Conservation (phyloP, 176 grass and related monocot genomes). For the Triticum dicoccoides region DNA sequence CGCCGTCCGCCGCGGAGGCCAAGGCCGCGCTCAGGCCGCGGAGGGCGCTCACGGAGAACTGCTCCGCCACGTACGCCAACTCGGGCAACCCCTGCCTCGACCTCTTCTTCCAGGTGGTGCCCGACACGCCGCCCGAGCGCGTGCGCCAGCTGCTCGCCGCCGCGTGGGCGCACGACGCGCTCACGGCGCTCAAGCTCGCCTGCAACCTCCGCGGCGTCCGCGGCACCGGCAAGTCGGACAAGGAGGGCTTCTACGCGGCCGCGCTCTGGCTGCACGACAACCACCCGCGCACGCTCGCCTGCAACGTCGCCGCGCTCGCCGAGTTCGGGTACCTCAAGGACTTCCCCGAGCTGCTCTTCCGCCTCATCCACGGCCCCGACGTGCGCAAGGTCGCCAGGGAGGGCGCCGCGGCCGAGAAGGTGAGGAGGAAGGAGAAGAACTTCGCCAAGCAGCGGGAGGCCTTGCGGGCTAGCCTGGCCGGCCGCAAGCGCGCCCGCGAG, state of each 20-base stretch:
- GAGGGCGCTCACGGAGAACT: conserved; percentile 32
- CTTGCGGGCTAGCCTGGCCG: neutral
- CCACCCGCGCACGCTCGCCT: conserved; percentile 52
- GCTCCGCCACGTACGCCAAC: conserved; percentile 36
- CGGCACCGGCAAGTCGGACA: neutral
- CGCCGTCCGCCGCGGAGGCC: neutral
- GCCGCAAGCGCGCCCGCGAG: neutral
- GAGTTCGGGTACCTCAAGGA: conserved; percentile 54
- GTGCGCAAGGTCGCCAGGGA: neutral
- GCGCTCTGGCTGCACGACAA: conserved; percentile 44
- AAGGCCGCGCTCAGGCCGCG: neutral
- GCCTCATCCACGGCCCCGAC: conserved; percentile 21
- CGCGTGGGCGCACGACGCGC: conserved; percentile 40
- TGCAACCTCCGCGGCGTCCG: neutral
- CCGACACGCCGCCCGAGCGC: neutral
- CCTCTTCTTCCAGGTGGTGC: conserved; percentile 64
- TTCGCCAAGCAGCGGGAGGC: neutral
- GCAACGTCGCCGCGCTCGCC: conserved; percentile 37
- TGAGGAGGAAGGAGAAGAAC: neutral
- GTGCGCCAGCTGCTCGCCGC: conserved; percentile 9
- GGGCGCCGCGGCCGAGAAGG: neutral
- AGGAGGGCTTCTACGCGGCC: conserved; percentile 44
- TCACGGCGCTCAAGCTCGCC: conserved; percentile 38
- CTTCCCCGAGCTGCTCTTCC: conserved; percentile 41
- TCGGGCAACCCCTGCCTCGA: conserved; percentile 60